These are phyloP conservation scores for Flammula alnicola DNA, from an alignment of 1,284 basidiomycete genomes.

Conservation along the genomic window DNA sequence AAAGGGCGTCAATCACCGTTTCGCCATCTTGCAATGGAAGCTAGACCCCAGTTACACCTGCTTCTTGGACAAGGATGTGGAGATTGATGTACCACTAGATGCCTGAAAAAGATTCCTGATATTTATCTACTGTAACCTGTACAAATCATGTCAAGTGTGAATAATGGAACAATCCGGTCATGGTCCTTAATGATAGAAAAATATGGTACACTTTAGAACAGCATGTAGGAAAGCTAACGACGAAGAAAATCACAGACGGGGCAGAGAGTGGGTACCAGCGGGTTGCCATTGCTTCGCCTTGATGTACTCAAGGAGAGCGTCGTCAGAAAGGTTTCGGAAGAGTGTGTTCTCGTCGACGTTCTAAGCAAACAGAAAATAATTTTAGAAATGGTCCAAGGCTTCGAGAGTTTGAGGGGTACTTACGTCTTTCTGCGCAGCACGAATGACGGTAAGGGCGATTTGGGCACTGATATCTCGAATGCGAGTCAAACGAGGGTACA, in stretches of 20 bases:
- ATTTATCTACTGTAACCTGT: slow-evolving; percentile 3
- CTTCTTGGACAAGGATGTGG: slow-evolving; percentile 30
- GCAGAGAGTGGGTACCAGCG: slow-evolving; percentile 26
- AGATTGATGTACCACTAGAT: slow-evolving; percentile 45
- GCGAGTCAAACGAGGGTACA: slow-evolving; percentile 67
- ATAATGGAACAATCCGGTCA: no score
- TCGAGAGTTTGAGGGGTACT: slow-evolving; percentile 22
- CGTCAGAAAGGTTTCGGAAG: slow-evolving; percentile 54
- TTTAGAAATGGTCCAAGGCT: not conserved
- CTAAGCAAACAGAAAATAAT: slow-evolving; percentile 30
- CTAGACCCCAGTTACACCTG: slow-evolving; percentile 15
- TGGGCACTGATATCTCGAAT: slow-evolving; percentile 72
- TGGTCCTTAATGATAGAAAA: no score
- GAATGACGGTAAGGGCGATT: slow-evolving; percentile 66
- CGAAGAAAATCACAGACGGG: slow-evolving; percentile 29
- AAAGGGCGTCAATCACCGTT: slow-evolving; percentile 84
- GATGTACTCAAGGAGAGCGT: slow-evolving; percentile 52
- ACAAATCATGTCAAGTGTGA: not conserved
- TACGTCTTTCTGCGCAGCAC: slow-evolving; percentile 67
- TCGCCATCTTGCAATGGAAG: slow-evolving; percentile 69
- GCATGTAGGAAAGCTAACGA: slow-evolving; percentile 14
- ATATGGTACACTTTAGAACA: slow-evolving; percentile 17
- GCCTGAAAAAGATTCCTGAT: slow-evolving; percentile 34
- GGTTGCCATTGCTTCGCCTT: slow-evolving; percentile 65
- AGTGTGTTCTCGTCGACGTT: slow-evolving; percentile 49